phyloP scores from a whole-genome alignment of 106 monocot species.

The Acorus gramineus region DNA sequence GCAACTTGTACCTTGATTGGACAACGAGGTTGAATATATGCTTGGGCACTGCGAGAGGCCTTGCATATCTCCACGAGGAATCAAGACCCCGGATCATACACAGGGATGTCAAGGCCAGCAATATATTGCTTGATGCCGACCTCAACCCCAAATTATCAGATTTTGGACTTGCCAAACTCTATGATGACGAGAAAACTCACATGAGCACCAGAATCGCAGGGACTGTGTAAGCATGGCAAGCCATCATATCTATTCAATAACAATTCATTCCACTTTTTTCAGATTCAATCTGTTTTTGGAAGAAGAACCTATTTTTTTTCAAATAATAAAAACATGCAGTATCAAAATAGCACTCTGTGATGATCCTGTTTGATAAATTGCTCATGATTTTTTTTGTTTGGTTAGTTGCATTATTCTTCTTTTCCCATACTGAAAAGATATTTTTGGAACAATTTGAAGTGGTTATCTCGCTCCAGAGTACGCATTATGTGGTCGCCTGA shows the following conservation, averaged over 20 bases:
- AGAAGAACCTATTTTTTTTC: too few relatives aligned
- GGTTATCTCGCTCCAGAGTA: conserved; percentile 92
- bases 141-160: conserved; percentile 71
- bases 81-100: conserved; percentile 65
- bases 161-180: conserved; percentile 84
- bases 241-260: not conserved
- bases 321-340: too few relatives aligned
- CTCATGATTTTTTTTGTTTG: too few relatives aligned
- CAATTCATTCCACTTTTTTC: too few relatives aligned
- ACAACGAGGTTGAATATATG: conserved; percentile 62
- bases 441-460: conserved; percentile 14
- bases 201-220: conserved; percentile 89
- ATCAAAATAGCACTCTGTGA: too few relatives aligned
- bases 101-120: conserved; percentile 68
- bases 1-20: conserved; percentile 47
- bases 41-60: conserved; percentile 63
- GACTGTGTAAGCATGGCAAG: conserved; percentile 47
- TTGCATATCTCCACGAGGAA: conserved; percentile 81
- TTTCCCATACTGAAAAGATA: too few relatives aligned
- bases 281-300: too few relatives aligned
- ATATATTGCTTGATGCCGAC: conserved; percentile 71
- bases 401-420: too few relatives aligned
- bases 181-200: conserved; percentile 79
- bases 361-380: too few relatives aligned
- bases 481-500: conserved; percentile 86